These are phyloP conservation scores for Coprinopsis cinerea DNA, from an alignment of 768 basidiomycete genomes.

Conservation along the genomic window DNA sequence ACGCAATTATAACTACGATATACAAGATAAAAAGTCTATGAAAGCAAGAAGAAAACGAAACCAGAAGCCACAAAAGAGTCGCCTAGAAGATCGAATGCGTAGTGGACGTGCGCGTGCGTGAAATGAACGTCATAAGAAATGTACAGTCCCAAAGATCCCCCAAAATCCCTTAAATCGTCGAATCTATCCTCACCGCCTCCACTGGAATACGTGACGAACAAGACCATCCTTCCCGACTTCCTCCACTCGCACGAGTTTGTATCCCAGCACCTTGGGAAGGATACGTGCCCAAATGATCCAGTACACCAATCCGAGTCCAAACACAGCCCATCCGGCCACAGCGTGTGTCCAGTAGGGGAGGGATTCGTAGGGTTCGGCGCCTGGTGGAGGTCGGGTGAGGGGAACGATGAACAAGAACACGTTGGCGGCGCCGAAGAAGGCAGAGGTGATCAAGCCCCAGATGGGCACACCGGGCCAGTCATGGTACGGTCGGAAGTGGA, in stretches of 20 bases:
- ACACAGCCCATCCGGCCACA: conserved; percentile 33
- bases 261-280: conserved; percentile 25
- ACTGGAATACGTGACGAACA: conserved; percentile 19
- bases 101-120: not conserved
- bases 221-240: conserved; percentile 29
- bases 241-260: conserved; percentile 24
- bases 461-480: conserved; percentile 21
- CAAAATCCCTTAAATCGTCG: not conserved
- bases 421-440: conserved; percentile 54
- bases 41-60: not conserved
- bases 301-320: conserved; percentile 31
- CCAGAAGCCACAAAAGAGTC: not conserved
- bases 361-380: conserved; percentile 38
- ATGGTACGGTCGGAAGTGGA: conserved; percentile 16
- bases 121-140: not conserved
- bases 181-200: conserved; percentile 1
- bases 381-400: conserved; percentile 43
- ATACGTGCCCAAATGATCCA: conserved; percentile 28
- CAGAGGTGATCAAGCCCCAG: conserved; percentile 19
- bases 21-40: not conserved
- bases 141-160: not conserved
- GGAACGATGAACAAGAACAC: conserved; percentile 53
- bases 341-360: conserved; percentile 55
- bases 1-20: not conserved
- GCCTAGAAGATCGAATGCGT: not conserved